phyloP scores from a whole-genome alignment of 441 rosid species.

The Breynia disticha region DNA sequence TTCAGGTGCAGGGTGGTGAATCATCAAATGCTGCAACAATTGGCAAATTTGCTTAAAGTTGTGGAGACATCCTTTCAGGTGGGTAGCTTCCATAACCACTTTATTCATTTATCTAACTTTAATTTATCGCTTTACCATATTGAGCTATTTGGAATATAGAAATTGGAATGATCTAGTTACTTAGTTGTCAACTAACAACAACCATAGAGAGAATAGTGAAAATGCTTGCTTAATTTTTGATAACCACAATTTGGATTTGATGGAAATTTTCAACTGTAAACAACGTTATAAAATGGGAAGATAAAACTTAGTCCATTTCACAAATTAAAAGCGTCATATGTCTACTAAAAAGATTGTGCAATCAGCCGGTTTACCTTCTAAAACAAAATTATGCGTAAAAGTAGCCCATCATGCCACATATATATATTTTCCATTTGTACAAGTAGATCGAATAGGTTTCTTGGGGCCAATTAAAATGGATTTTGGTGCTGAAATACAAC shows the following conservation, averaged over 20 bases:
- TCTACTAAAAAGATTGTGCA: too few relatives aligned
- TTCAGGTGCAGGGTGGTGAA: conserved; percentile 70
- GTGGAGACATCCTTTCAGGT: conserved; percentile 89
- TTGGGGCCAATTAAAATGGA: not conserved
- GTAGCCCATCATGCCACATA: not conserved
- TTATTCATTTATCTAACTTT: not conserved
- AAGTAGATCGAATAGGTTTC: not conserved
- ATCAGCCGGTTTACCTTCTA: too few relatives aligned
- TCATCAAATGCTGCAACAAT: conserved; percentile 57
- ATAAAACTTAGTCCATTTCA: too few relatives aligned
- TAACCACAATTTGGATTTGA: too few relatives aligned
- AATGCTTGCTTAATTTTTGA: too few relatives aligned
- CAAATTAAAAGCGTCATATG: too few relatives aligned
- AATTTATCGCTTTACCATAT: conserved; percentile 3
- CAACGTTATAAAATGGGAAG: too few relatives aligned
- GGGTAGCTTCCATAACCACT: conserved; percentile 17
- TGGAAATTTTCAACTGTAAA: too few relatives aligned
- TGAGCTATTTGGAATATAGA: not conserved
- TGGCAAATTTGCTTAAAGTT: conserved; percentile 69
- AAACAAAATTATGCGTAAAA: too few relatives aligned
- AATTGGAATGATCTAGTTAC: too few relatives aligned
- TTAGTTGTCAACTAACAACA: too few relatives aligned
- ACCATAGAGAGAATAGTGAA: too few relatives aligned
- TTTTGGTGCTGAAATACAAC: conserved; percentile 1
- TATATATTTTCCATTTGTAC: not conserved